A percentile compares a stretch with the other conserved stretches of the same genome.
Conservation (phyloP, 2,329 filamentous ascomycete genomes). For the Cladophialophora chaetospira region DNA sequence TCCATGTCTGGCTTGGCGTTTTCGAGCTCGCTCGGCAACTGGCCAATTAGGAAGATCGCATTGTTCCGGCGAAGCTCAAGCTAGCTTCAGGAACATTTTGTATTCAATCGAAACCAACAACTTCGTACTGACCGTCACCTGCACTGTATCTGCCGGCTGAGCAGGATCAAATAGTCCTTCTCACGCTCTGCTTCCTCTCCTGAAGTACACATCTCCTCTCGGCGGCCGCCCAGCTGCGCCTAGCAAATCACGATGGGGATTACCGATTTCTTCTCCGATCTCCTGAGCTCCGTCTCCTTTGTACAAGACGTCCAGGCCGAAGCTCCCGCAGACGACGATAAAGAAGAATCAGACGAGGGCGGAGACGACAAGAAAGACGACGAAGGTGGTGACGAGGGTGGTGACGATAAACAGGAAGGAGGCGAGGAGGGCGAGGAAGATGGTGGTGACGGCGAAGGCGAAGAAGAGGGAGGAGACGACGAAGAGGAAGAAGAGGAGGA, state of each 20-base stretch:
- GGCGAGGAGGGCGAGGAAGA: conserved; percentile 58
- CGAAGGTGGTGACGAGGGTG: conserved; percentile 46
- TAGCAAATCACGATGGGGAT: conserved; percentile 57
- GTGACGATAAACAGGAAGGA: conserved; percentile 52
- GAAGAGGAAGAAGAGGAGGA: conserved; percentile 78
- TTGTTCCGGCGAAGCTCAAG: conserved; percentile 9
- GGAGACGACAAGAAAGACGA: conserved; percentile 38
- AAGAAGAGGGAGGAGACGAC: conserved; percentile 74
- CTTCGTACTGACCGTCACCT: neutral
- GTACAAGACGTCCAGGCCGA: conserved; percentile 60
- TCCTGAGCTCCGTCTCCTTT: conserved; percentile 65
- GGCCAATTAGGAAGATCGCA: conserved; percentile 7
- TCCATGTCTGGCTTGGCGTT: neutral
- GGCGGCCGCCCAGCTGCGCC: neutral
- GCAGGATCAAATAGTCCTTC: too few species aligned
- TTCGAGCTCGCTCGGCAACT: neutral
- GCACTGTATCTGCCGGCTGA: neutral
- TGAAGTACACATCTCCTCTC: neutral
- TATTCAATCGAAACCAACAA: neutral
- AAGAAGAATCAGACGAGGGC: conserved; percentile 45
- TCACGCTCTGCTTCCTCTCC: neutral
- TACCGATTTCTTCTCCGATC: conserved; percentile 65
- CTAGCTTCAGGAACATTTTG: neutral
- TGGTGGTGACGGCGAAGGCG: conserved; percentile 68
- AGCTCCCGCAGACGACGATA: conserved; percentile 55